Percentiles rank a stretch among this genome's conserved stretches.
Evolutionary conservation across 768 basidiomycete genomes (phyloP).

Genomic region (Mycena amicta): DNA sequence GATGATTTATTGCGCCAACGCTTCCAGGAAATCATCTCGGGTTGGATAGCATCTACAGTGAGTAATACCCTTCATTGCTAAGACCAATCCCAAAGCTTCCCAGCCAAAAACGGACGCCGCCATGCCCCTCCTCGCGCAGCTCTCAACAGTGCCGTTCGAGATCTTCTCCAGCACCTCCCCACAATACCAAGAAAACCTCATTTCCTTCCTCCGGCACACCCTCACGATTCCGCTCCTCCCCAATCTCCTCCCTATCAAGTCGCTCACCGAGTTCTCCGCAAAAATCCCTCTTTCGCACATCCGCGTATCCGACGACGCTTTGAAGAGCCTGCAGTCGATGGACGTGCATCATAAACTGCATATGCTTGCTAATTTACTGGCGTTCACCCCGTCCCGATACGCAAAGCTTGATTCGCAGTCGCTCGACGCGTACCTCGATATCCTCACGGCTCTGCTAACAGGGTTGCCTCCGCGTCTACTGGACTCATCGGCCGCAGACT

Average conservation of each 20-base stretch:
- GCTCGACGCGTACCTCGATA: conserved; percentile 41
- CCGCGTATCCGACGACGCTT: not conserved
- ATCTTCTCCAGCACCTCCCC: not conserved
- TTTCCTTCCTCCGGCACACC: conserved; percentile 43
- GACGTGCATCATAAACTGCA: conserved; percentile 35
- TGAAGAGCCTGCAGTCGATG: not conserved
- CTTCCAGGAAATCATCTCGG: not conserved
- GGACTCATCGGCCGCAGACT: conserved; percentile 13
- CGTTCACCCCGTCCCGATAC: conserved; percentile 50
- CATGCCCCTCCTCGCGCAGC: not conserved
- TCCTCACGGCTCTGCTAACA: conserved; percentile 41
- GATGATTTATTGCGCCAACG: not conserved
- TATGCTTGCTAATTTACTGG: conserved; percentile 55
- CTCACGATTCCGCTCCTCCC: conserved; percentile 61
- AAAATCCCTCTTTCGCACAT: conserved; percentile 41
- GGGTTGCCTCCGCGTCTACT: conserved; percentile 40
- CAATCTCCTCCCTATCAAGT: conserved; percentile 49
- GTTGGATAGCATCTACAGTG: not conserved
- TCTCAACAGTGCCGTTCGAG: not conserved
- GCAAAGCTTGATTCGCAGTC: conserved; percentile 35
- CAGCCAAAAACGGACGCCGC: not conserved
- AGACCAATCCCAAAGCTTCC: not conserved
- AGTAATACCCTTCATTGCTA: not conserved
- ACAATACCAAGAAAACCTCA: too few relatives aligned
- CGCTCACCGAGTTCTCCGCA: conserved; percentile 53